These are phyloP conservation scores for Apiotrichum sp. DNA, from an alignment of 1,284 basidiomycete genomes.

Conservation along the genomic window DNA sequence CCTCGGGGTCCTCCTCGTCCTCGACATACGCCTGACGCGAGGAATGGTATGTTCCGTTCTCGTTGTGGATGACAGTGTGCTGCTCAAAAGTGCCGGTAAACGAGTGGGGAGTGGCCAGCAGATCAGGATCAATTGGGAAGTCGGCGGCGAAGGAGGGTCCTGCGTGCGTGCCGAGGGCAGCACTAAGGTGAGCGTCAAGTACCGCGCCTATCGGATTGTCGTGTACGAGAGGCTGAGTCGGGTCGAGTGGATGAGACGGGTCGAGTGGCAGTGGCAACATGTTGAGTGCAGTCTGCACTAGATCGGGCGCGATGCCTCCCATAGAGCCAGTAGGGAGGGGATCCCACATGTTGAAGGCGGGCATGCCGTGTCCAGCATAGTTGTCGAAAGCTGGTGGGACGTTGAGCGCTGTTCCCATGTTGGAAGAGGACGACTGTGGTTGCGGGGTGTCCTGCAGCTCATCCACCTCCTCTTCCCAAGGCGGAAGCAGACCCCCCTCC, in stretches of 20 bases:
- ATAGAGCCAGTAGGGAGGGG: background rate
- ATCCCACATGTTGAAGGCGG: no score
- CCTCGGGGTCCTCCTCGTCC: background rate
- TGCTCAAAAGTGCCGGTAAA: background rate
- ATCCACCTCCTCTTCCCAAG: background rate
- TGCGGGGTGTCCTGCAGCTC: background rate
- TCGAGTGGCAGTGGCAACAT: background rate
- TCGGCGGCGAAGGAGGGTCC: background rate
- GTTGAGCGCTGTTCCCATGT: background rate
- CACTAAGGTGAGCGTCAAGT: no score
- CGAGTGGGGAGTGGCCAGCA: background rate
- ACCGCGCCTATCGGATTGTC: no score
- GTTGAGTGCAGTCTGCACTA: background rate
- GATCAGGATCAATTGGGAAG: background rate
- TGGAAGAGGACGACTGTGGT: background rate
- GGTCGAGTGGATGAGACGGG: no score
- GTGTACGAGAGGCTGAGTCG: no score
- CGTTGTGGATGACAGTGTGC: no score
- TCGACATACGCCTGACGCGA: background rate
- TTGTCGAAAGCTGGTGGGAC: background rate
- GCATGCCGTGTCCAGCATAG: no score
- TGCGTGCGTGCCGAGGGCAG: no score
- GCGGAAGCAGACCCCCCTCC: conserved; percentile 12
- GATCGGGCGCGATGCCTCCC: background rate
- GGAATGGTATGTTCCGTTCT: background rate